Evolutionary conservation across 139 green algal species (phyloP).

Genomic region (Tetraselmis striata): DNA sequence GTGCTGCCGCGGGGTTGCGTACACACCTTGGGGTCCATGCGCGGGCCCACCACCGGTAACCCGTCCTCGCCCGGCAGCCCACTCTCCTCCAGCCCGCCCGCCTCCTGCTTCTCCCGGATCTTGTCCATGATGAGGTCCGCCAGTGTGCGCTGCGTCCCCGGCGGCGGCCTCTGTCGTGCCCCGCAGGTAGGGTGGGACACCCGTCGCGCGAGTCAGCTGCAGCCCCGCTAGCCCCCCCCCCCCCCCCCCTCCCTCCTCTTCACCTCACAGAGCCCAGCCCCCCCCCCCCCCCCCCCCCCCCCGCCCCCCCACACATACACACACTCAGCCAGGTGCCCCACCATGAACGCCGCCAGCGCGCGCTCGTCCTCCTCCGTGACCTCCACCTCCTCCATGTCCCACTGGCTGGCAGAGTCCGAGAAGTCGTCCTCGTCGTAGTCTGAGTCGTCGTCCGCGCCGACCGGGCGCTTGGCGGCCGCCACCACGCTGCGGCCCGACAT

Average conservation of each 20-base stretch:
- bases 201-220: neutral
- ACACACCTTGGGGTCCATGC: slow-evolving; percentile 72
- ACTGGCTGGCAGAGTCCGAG: slow-evolving; percentile 5
- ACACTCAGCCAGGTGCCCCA: neutral
- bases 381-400: slow-evolving; percentile 37
- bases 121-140: slow-evolving; percentile 84
- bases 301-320: neutral
- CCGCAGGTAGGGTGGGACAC: neutral
- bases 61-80: slow-evolving; percentile 9
- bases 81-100: neutral
- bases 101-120: slow-evolving; percentile 52
- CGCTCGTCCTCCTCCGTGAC: slow-evolving; percentile 68
- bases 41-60: slow-evolving; percentile 17
- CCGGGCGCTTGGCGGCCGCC: slow-evolving; percentile 16
- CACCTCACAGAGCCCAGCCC: neutral
- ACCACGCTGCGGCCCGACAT: slow-evolving; percentile 25
- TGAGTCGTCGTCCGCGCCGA: slow-evolving; percentile 23
- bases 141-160: slow-evolving; percentile 57
- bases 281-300: neutral
- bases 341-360: slow-evolving; percentile 76
- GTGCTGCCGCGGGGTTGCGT: too few relatives aligned
- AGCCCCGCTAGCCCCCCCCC: too few relatives aligned
- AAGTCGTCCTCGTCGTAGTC: slow-evolving; percentile 15
- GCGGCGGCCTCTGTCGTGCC: slow-evolving; percentile 13
- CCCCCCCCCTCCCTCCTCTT: slow-evolving; percentile 29